Conservation (phyloP, 139 green algal species). For the Ettlia oleoabundans region DNA sequence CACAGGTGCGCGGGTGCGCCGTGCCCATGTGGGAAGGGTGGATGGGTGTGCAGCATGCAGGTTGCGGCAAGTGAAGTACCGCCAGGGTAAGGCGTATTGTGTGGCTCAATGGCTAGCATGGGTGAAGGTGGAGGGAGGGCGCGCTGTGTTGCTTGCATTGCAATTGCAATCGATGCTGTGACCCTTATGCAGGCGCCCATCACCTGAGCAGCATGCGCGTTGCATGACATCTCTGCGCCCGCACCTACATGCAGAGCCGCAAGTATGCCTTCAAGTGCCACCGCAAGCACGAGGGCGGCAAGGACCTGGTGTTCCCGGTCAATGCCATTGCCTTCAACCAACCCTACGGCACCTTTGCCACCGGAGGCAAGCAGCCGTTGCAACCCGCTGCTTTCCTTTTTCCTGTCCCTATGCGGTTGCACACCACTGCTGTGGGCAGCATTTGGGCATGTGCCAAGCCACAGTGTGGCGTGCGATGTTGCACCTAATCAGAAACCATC, state of each 20-base stretch:
- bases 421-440: neutral
- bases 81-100: neutral
- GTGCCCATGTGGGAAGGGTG: neutral
- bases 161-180: too few relatives aligned
- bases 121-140: neutral
- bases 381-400: neutral
- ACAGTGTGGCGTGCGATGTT: too few relatives aligned
- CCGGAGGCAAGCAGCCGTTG: conserved; percentile 60
- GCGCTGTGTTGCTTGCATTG: neutral
- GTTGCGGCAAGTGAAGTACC: too few relatives aligned
- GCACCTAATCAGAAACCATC: too few relatives aligned
- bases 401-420: too few relatives aligned
- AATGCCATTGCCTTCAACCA: conserved; percentile 87
- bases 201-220: neutral
- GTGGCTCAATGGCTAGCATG: neutral
- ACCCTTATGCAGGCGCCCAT: neutral
- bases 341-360: conserved; percentile 89
- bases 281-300: conserved; percentile 64
- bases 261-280: conserved; percentile 98
- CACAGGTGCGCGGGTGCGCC: neutral
- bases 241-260: conserved; percentile 45
- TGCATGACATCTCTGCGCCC: neutral
- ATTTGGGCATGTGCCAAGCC: neutral
- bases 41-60: neutral
- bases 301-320: conserved; percentile 81